phyloP scores from a whole-genome alignment of 495 filamentous ascomycete genomes.

The Lentithecium fluviatile region DNA sequence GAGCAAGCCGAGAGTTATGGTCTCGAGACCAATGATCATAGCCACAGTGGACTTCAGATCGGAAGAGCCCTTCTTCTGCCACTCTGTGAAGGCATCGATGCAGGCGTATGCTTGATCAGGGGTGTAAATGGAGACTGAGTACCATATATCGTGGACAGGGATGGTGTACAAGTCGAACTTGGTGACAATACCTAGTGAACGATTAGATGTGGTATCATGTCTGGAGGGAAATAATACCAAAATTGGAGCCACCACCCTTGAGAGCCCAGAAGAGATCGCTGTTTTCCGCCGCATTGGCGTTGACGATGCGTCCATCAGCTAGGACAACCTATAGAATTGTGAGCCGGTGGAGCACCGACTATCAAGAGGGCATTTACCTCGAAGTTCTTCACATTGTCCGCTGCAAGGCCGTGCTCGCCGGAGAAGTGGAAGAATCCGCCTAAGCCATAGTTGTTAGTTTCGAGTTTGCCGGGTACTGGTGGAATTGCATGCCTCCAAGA shows the following conservation, averaged over 20 bases:
- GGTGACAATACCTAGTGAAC: constrained; percentile 21
- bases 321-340: constrained; percentile 21
- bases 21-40: background rate
- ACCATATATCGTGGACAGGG: constrained; percentile 19
- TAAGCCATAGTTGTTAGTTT: background rate
- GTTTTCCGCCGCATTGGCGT: constrained; percentile 13
- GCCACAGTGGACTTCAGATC: constrained; percentile 11
- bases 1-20: constrained; percentile 3
- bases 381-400: constrained; percentile 22
- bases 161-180: constrained; percentile 13
- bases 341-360: background rate
- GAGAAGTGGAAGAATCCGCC: constrained; percentile 23
- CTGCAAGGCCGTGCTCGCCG: constrained; percentile 10
- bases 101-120: constrained; percentile 5
- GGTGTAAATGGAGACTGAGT: background rate
- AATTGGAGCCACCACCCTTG: constrained; percentile 27
- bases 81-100: constrained; percentile 18
- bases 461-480: background rate
- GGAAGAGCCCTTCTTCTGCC: background rate
- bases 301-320: constrained; percentile 19
- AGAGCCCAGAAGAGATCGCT: constrained; percentile 24
- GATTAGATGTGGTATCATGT: background rate
- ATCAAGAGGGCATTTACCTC: constrained; percentile 7
- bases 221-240: background rate
- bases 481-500: constrained; percentile 12